Conservation (phyloP, 129 eudicot genomes). For the Flaveria brownii region DNA sequence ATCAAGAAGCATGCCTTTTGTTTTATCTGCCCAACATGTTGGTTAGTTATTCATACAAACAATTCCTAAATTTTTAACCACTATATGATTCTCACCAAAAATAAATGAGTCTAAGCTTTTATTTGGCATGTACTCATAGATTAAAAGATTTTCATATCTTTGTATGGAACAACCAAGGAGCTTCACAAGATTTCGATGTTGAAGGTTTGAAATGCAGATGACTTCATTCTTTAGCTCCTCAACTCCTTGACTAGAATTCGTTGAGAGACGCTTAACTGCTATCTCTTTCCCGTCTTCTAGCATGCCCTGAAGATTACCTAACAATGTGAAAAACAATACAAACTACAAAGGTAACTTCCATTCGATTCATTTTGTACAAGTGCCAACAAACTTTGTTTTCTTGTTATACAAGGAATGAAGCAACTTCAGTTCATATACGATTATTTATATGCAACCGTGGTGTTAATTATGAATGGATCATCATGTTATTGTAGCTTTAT, state of each 20-base stretch:
- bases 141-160: no score
- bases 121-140: no score
- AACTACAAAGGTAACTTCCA: neutral
- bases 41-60: neutral
- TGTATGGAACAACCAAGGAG: no score
- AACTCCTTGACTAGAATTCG: neutral
- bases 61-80: neutral
- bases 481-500: no score
- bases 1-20: constrained; percentile 12
- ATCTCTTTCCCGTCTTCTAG: neutral
- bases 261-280: neutral
- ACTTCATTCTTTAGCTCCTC: neutral
- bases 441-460: neutral
- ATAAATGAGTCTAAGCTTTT: neutral
- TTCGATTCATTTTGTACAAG: neutral
- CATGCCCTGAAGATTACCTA: neutral
- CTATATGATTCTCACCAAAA: neutral
- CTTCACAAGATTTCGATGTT: no score
- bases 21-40: constrained; percentile 22
- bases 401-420: no score
- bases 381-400: neutral
- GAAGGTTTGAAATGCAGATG: no score
- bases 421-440: no score
- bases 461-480: neutral
- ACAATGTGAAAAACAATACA: neutral